These are phyloP conservation scores for Penicillium subrubescens DNA, from an alignment of 495 filamentous ascomycete genomes.

Conservation along the genomic window DNA sequence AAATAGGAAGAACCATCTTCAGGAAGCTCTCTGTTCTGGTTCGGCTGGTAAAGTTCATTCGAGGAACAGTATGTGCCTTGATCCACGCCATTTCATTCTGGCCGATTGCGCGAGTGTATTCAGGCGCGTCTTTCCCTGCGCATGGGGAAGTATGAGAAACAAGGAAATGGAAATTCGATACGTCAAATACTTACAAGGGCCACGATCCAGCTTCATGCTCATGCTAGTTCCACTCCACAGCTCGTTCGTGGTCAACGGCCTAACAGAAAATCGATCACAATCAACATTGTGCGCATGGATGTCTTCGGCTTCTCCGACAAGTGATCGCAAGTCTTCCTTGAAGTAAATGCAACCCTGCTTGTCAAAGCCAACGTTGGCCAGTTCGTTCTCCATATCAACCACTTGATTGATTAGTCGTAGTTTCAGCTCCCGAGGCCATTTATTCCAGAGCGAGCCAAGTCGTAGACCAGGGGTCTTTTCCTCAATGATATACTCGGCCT, in stretches of 20 bases:
- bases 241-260: conserved; percentile 22
- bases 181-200: conserved; percentile 21
- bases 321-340: conserved; percentile 36
- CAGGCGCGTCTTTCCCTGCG: conserved; percentile 15
- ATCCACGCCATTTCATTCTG: conserved; percentile 25
- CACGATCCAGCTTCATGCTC: conserved; percentile 22
- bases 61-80: conserved; percentile 10
- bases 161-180: conserved; percentile 4
- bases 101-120: conserved; percentile 23
- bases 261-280: conserved; percentile 23
- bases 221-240: conserved; percentile 13
- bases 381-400: conserved; percentile 40
- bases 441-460: conserved; percentile 39
- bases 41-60: too few relatives aligned
- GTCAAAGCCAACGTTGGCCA: conserved; percentile 35
- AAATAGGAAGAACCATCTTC: too few relatives aligned
- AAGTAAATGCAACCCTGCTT: conserved; percentile 45
- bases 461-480: conserved; percentile 40
- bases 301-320: conserved; percentile 24
- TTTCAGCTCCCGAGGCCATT: conserved; percentile 34
- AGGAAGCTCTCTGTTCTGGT: too few relatives aligned
- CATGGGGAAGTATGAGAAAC: too few relatives aligned
- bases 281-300: conserved; percentile 10
- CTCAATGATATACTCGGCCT: conserved; percentile 44
- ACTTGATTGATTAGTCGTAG: conserved; percentile 36